phyloP scores from a whole-genome alignment of 257 asterid genomes.

The Penstemon eatonii region DNA sequence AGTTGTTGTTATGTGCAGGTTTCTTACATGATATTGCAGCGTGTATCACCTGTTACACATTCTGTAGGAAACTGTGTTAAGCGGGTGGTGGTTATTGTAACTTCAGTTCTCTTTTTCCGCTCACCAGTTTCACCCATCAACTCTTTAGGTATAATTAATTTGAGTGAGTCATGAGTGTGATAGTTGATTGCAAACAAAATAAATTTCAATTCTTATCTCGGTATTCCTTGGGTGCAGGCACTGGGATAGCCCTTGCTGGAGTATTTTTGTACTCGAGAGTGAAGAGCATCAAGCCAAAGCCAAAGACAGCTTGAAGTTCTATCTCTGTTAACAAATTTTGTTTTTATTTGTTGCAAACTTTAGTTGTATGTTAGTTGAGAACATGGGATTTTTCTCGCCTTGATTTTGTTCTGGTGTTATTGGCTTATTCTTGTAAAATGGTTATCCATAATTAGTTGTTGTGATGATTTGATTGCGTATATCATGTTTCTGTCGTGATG shows the following conservation, averaged over 20 bases:
- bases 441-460: no score
- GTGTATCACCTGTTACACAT: slow-evolving; percentile 95
- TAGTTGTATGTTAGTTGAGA: no score
- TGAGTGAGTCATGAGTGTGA: not conserved
- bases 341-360: no score
- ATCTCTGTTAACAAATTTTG: slow-evolving; percentile 17
- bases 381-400: no score
- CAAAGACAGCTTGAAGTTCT: slow-evolving; percentile 44
- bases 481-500: no score
- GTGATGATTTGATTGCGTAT: no score
- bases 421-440: no score
- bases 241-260: slow-evolving; percentile 75
- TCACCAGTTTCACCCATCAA: slow-evolving; percentile 80
- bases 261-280: slow-evolving; percentile 83
- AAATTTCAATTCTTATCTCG: not conserved
- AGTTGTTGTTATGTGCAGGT: slow-evolving; percentile 55
- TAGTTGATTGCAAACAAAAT: not conserved
- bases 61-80: slow-evolving; percentile 98
- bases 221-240: slow-evolving; percentile 46
- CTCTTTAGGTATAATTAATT: slow-evolving; percentile 56
- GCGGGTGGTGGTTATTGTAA: slow-evolving; percentile 92
- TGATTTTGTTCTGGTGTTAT: no score
- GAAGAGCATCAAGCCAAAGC: slow-evolving; percentile 55
- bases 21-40: slow-evolving; percentile 95
- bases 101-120: slow-evolving; percentile 92